A percentile compares a stretch with the other conserved stretches of the same genome.
Evolutionary conservation across 129 eudicot species (phyloP).

Genomic region (Ambrosia artemisiifolia): DNA sequence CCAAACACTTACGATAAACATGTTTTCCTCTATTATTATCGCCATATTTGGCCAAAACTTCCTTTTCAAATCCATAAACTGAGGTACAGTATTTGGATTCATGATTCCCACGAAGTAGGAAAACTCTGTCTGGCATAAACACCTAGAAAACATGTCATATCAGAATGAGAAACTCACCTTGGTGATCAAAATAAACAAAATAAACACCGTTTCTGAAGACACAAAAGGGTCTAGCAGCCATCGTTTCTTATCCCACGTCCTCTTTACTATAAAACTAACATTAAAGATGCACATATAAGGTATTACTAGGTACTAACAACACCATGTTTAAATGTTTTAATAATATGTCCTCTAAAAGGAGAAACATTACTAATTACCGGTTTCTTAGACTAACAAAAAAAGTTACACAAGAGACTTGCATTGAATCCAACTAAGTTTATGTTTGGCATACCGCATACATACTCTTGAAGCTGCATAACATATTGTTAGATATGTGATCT

Average conservation of each 20-base stretch:
- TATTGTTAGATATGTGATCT: background rate
- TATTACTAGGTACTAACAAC: conserved; percentile 3
- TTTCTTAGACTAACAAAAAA: conserved; percentile 2
- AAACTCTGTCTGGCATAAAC: conserved; percentile 82
- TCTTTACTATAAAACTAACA: background rate
- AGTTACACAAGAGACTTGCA: conserved; percentile 21
- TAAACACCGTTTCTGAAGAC: background rate
- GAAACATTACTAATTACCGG: background rate
- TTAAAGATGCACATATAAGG: background rate
- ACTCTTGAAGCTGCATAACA: background rate
- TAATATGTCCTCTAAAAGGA: background rate
- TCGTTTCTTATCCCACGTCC: background rate
- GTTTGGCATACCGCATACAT: conserved; percentile 9
- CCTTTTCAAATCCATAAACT: conserved; percentile 92
- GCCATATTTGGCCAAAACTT: conserved; percentile 76
- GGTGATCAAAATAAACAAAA: background rate
- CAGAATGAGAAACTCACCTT: conserved; percentile 5
- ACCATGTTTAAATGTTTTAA: background rate
- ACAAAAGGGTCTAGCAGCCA: background rate
- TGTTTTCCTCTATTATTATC: conserved; percentile 72
- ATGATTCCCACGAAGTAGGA: conserved; percentile 91
- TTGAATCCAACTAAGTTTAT: conserved; percentile 9
- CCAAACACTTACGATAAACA: conserved; percentile 84
- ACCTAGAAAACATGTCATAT: conserved; percentile 46
- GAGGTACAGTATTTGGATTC: conserved; percentile 95